Evolutionary conservation across 768 basidiomycete species (phyloP).

Genomic region (Paxillus involutus): DNA sequence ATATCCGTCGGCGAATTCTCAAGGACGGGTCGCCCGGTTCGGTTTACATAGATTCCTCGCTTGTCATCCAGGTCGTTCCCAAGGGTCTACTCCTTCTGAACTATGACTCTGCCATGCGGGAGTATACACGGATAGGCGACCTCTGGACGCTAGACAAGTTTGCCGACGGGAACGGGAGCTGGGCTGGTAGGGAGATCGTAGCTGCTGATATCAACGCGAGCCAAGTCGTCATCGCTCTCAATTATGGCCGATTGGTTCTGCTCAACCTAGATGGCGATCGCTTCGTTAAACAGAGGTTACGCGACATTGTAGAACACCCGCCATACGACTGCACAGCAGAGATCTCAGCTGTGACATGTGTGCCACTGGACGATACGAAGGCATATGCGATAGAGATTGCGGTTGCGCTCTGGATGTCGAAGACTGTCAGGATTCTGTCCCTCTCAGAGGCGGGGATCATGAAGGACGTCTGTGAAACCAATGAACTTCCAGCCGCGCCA

Average conservation of each 20-base stretch:
- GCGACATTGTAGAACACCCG: conserved; percentile 22
- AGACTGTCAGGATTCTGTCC: conserved; percentile 56
- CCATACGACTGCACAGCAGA: conserved; percentile 37
- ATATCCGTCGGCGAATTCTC: conserved; percentile 40
- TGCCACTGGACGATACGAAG: conserved; percentile 49
- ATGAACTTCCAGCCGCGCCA: conserved; percentile 41
- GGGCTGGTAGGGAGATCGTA: conserved; percentile 50
- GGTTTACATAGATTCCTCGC: conserved; percentile 45
- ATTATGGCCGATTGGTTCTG: conserved; percentile 49
- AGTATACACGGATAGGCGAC: conserved; percentile 41
- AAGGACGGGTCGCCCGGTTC: conserved; percentile 15
- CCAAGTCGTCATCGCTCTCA: conserved; percentile 63
- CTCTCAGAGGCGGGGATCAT: conserved; percentile 23
- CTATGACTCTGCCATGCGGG: conserved; percentile 44
- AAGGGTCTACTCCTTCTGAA: conserved; percentile 55
- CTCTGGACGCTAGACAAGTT: conserved; percentile 40
- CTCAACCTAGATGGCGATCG: conserved; percentile 47
- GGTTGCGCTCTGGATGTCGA: conserved; percentile 78
- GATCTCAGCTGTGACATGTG: conserved; percentile 71
- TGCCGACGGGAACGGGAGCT: conserved; percentile 17
- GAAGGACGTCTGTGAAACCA: conserved; percentile 25
- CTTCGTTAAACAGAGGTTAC: conserved; percentile 27
- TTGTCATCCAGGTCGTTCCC: conserved; percentile 73
- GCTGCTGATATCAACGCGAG: conserved; percentile 69
- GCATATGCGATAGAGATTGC: conserved; percentile 49